Evolutionary conservation across 352 stramenopile genomes (phyloP).

Genomic region (Globisporangium irregulare): DNA sequence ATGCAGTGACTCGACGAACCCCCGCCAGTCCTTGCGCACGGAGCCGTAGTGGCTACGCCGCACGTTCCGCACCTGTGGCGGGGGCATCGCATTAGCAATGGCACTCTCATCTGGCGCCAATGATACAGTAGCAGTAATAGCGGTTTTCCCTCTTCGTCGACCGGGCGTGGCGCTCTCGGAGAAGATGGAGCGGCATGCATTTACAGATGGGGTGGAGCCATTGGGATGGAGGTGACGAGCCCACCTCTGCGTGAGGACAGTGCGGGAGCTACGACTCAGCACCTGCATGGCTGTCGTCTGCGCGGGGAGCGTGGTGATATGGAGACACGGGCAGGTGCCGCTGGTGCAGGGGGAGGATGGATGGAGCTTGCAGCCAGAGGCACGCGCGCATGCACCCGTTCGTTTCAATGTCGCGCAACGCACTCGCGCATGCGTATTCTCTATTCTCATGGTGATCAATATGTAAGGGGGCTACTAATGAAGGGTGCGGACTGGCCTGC

Average conservation of each 20-base stretch:
- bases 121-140: neutral
- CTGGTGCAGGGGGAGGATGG: too few relatives aligned
- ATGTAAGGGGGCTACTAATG: neutral
- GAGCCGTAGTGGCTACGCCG: constrained; percentile 28
- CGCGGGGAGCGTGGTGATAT: neutral
- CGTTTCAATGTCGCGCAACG: neutral
- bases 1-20: constrained; percentile 36
- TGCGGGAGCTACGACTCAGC: neutral
- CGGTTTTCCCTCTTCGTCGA: neutral
- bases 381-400: too few relatives aligned
- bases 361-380: neutral
- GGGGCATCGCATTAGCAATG: neutral
- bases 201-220: neutral
- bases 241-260: constrained; percentile 1
- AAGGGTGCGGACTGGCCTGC: neutral
- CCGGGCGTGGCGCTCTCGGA: neutral
- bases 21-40: constrained; percentile 58
- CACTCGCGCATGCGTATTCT: neutral
- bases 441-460: neutral
- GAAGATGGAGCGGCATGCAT: neutral
- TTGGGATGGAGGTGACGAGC: neutral
- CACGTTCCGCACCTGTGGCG: neutral
- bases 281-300: neutral
- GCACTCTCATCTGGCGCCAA: neutral
- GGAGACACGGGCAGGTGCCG: neutral